phyloP scores from a whole-genome alignment of 2,329 filamentous ascomycete species.

The Phaeophleospora eucalypticola region DNA sequence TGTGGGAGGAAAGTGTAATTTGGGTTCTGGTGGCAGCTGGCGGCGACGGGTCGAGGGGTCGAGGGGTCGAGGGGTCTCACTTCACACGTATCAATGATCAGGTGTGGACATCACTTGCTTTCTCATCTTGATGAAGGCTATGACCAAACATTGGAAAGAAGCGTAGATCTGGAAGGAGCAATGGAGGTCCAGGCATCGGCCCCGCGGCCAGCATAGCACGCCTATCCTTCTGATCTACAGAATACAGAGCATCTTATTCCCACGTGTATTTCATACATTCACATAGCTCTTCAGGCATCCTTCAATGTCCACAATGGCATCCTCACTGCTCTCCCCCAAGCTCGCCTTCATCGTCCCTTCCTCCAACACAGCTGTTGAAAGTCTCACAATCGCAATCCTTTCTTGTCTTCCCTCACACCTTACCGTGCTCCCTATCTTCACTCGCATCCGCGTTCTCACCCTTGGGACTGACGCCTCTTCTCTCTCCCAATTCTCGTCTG shows the following conservation, averaged over 20 bases:
- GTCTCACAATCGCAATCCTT: conserved; percentile 39
- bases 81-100: no score
- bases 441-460: conserved; percentile 40
- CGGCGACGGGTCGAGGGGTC: no score
- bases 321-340: conserved; percentile 14
- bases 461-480: conserved; percentile 35
- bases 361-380: conserved; percentile 45
- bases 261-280: no score
- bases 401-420: conserved; percentile 34
- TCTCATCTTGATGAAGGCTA: no score
- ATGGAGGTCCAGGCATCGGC: no score
- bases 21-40: not conserved
- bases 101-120: no score
- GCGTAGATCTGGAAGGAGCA: no score
- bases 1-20: not conserved
- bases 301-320: conserved; percentile 1
- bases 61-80: no score
- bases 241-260: no score
- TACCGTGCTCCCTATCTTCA: conserved; percentile 30
- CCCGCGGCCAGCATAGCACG: no score
- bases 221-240: no score
- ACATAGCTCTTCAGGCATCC: not conserved
- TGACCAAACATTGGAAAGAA: no score
- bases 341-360: conserved; percentile 44
- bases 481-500: conserved; percentile 32